Evolutionary conservation across 179 eudicot species (phyloP).

Genomic region (Silene noctiflora): DNA sequence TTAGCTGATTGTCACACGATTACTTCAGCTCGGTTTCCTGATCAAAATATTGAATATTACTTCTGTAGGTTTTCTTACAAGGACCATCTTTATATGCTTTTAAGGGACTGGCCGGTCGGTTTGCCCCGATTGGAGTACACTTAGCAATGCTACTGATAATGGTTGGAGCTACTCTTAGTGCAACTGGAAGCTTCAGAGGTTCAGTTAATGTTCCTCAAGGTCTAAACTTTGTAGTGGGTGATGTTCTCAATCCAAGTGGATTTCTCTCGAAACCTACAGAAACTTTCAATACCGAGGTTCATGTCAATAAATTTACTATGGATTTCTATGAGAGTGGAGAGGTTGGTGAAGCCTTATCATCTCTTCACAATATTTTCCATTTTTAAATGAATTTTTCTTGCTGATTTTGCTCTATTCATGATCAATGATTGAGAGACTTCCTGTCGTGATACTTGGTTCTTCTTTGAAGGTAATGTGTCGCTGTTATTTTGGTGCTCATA

Average conservation of each 20-base stretch:
- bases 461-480: conserved; percentile 14
- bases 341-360: conserved; percentile 43
- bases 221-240: conserved; percentile 84
- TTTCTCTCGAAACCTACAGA: conserved; percentile 76
- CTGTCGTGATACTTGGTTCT: conserved; percentile 3
- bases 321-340: conserved; percentile 94
- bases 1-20: background rate
- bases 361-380: conserved; percentile 7
- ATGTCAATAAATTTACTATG: conserved; percentile 83
- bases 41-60: conserved; percentile 10
- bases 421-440: background rate
- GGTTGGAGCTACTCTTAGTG: conserved; percentile 92
- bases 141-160: conserved; percentile 80
- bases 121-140: conserved; percentile 97
- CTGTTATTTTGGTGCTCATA: conserved; percentile 7
- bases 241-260: conserved; percentile 78
- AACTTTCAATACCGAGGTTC: conserved; percentile 83
- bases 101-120: conserved; percentile 88
- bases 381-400: background rate
- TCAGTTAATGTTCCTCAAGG: conserved; percentile 94
- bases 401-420: too few relatives aligned
- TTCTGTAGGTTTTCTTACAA: conserved; percentile 69
- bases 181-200: conserved; percentile 92
- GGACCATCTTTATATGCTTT: conserved; percentile 93
- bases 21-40: background rate